These are phyloP conservation scores for Xylogone sp. DNA, from an alignment of 2,329 filamentous ascomycete genomes.

Conservation along the genomic window DNA sequence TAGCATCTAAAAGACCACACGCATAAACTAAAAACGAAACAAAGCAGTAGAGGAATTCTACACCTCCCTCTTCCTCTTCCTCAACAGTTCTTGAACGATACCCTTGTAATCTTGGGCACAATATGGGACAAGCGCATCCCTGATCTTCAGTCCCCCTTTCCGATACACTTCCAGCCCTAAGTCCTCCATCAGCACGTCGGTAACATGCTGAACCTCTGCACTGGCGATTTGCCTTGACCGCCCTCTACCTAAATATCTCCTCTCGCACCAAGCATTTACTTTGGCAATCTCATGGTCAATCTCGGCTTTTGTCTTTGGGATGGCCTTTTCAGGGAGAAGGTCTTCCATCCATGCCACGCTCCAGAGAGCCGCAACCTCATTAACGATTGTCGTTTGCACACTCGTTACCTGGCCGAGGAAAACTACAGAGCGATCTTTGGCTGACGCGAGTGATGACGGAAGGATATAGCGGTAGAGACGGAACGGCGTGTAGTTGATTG, in stretches of 20 bases:
- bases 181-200: slow-evolving; percentile 8
- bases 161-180: slow-evolving; percentile 5
- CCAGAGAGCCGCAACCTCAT: slow-evolving; percentile 11
- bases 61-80: too few relatives aligned
- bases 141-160: slow-evolving; percentile 1
- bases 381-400: slow-evolving; percentile 7
- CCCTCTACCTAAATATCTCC: slow-evolving; percentile 7
- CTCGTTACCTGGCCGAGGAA: slow-evolving; percentile 9
- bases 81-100: slow-evolving; percentile 5
- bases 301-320: slow-evolving; percentile 5
- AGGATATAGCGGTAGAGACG: slow-evolving; percentile 12
- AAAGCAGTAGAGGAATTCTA: too few relatives aligned
- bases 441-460: slow-evolving; percentile 6
- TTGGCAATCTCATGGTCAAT: slow-evolving; percentile 12
- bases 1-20: too few relatives aligned
- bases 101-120: slow-evolving; percentile 8
- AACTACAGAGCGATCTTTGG: slow-evolving; percentile 7
- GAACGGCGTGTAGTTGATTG: slow-evolving; percentile 5
- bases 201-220: slow-evolving; percentile 9
- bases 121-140: slow-evolving; percentile 2
- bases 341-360: slow-evolving; percentile 10
- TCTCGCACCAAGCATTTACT: slow-evolving; percentile 9
- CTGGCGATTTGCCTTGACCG: slow-evolving; percentile 5
- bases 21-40: too few relatives aligned
- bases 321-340: background rate